Evolutionary conservation across 805 yeast genomes (phyloP).

Genomic region (Ogataea methylovora): DNA sequence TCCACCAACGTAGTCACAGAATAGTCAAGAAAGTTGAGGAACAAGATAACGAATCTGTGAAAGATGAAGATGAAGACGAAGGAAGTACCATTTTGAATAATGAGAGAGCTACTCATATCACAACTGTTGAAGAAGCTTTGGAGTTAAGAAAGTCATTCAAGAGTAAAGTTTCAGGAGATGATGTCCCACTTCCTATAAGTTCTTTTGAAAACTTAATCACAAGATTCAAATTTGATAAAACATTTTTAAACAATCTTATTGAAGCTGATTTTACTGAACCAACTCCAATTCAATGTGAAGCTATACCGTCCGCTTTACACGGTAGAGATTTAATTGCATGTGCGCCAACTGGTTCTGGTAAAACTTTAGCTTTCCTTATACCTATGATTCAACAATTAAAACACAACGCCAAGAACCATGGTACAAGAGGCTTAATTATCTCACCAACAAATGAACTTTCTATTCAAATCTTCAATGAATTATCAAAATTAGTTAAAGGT

Average conservation of each 20-base stretch:
- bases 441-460: slow-evolving; percentile 96
- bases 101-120: slow-evolving; percentile 23
- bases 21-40: slow-evolving; percentile 13
- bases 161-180: slow-evolving; percentile 74
- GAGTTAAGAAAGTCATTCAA: slow-evolving; percentile 50
- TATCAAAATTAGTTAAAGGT: slow-evolving; percentile 50
- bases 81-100: slow-evolving; percentile 25
- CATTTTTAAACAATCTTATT: slow-evolving; percentile 54
- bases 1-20: slow-evolving; percentile 46
- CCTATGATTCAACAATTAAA: slow-evolving; percentile 60
- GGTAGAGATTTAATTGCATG: slow-evolving; percentile 80
- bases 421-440: slow-evolving; percentile 68
- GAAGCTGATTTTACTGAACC: slow-evolving; percentile 74
- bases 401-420: slow-evolving; percentile 29
- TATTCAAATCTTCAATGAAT: slow-evolving; percentile 69
- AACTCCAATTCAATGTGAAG: slow-evolving; percentile 88
- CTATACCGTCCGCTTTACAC: slow-evolving; percentile 66
- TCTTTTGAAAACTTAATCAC: slow-evolving; percentile 74
- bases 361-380: slow-evolving; percentile 81
- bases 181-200: slow-evolving; percentile 85
- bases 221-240: slow-evolving; percentile 58
- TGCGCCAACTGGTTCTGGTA: slow-evolving; percentile 99
- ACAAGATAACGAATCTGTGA: slow-evolving; percentile 19
- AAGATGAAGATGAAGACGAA: slow-evolving; percentile 22
- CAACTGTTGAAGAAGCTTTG: slow-evolving; percentile 51